phyloP scores from a whole-genome alignment of 148 eudicot genomes.

The Nyssa sinensis region DNA sequence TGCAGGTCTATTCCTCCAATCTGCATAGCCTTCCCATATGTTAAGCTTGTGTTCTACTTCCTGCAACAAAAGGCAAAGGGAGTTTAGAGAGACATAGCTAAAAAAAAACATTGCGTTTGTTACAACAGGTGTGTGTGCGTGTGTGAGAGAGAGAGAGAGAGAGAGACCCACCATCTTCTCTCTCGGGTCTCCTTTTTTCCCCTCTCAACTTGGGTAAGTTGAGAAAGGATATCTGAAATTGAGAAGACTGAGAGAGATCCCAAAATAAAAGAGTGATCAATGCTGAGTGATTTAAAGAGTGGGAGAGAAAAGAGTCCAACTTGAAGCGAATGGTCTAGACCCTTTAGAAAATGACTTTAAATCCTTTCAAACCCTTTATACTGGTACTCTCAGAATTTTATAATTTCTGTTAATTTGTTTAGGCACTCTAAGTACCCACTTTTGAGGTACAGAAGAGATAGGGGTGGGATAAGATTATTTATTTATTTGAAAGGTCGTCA shows the following conservation, averaged over 20 bases:
- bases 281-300: constrained; percentile 1
- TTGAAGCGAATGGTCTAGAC: constrained; percentile 4
- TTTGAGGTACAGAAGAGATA: neutral
- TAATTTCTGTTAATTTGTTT: neutral
- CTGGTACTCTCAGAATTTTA: neutral
- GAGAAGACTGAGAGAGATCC: neutral
- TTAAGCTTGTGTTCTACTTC: constrained; percentile 28
- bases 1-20: constrained; percentile 49
- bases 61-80: constrained; percentile 18
- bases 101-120: neutral
- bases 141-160: neutral
- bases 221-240: neutral
- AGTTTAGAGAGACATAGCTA: neutral
- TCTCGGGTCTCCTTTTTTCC: neutral
- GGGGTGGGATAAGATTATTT: neutral
- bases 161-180: constrained; percentile 14
- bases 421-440: constrained; percentile 5
- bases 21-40: constrained; percentile 51
- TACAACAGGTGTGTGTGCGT: neutral
- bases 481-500: too few species aligned
- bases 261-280: neutral
- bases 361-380: neutral
- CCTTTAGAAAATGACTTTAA: neutral
- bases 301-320: neutral
- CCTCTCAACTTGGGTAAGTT: neutral